phyloP scores from a whole-genome alignment of 495 filamentous ascomycete species.

The Penicilliopsis zonata region DNA sequence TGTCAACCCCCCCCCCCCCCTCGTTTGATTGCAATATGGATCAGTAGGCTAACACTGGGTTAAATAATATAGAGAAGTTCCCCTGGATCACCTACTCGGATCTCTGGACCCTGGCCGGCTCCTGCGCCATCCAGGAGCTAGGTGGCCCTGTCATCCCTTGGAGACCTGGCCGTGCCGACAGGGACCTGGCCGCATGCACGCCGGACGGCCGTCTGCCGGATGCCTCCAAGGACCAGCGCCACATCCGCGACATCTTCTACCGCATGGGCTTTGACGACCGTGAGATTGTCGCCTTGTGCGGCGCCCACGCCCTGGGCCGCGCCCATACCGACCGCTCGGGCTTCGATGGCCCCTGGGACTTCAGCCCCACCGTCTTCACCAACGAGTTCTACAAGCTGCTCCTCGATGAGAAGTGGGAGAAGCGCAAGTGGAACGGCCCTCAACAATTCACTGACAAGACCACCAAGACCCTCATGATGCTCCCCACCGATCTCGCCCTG shows the following conservation, averaged over 20 bases:
- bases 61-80: conserved; percentile 49
- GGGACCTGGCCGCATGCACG: conserved; percentile 74
- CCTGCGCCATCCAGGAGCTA: conserved; percentile 89
- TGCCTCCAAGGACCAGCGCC: conserved; percentile 62
- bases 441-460: conserved; percentile 73
- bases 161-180: conserved; percentile 79
- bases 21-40: too few species aligned
- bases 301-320: conserved; percentile 86
- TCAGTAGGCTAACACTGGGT: conserved; percentile 22
- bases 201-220: conserved; percentile 96
- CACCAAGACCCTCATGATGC: conserved; percentile 90
- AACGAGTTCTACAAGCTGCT: conserved; percentile 92
- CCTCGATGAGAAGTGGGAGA: conserved; percentile 82
- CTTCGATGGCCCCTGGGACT: conserved; percentile 90
- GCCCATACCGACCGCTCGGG: conserved; percentile 85
- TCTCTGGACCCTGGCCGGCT: conserved; percentile 85
- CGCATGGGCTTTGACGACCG: conserved; percentile 98
- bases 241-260: conserved; percentile 86
- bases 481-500: conserved; percentile 82
- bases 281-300: conserved; percentile 84
- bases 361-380: conserved; percentile 84
- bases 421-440: conserved; percentile 89
- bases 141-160: conserved; percentile 78
- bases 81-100: conserved; percentile 96
- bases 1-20: not conserved